Conservation (phyloP, 192 early-diverging fungal species). For the Piromyces finnis region DNA sequence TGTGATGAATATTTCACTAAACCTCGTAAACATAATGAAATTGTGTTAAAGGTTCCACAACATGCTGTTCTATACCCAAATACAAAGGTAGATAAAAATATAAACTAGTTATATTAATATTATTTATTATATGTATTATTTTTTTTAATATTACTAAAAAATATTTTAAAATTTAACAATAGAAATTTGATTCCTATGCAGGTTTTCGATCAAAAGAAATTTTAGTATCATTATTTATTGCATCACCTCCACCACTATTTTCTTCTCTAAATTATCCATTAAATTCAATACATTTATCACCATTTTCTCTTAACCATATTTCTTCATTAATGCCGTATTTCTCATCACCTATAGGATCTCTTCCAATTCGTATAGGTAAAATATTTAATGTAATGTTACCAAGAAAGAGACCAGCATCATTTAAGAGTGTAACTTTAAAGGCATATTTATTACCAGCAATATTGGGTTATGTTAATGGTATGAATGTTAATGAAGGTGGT, state of each 20-base stretch:
- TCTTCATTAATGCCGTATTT: neutral
- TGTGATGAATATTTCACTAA: neutral
- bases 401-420: neutral
- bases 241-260: neutral
- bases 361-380: neutral
- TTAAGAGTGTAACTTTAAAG: neutral
- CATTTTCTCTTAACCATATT: neutral
- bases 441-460: neutral
- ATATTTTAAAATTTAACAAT: too few species aligned
- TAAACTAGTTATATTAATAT: too few species aligned
- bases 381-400: neutral
- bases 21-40: neutral
- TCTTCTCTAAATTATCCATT: neutral
- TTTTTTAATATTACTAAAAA: too few species aligned
- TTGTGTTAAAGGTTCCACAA: neutral
- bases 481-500: neutral
- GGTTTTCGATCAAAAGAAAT: neutral
- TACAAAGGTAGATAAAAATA: neutral
- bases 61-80: neutral
- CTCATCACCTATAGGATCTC: neutral
- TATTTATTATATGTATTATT: too few species aligned
- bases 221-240: neutral
- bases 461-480: neutral
- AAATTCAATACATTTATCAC: neutral
- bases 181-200: neutral